Evolutionary conservation across 176 grass and related monocot species (phyloP), one percentile per base, ranked within the genome.

Genomic region (Thalia dealbata): DNA sequence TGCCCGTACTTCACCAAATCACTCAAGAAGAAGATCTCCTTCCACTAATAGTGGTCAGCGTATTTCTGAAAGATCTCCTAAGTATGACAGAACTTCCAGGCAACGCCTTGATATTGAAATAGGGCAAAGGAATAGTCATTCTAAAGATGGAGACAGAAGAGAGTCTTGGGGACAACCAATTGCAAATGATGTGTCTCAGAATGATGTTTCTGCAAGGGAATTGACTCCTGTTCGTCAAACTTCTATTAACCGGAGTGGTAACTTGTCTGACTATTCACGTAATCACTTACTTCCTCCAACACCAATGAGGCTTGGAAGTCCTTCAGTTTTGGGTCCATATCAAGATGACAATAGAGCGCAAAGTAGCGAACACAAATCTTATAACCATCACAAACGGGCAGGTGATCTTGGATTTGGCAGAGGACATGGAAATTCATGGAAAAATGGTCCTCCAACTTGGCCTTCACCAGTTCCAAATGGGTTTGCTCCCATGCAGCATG

Each of bases 401-500:
- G 29, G 28, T 68, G 48, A 74, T 79, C 27, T 81, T 67, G 72
- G 68, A 78, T 64, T 69, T 82, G 71, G 69, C 63, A 86, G 75
- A 68, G 75, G 42, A 16, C 76, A 87, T 43, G 67, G 58, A 72
- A 82, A 67, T 71, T 16, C 26, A 67, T 76, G 80, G 80, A 87
- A 73, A 60, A 75, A 54, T 79, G 38, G 65, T 18, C 24, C 76
- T 14, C 24, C 76, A 18, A 42, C 66, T 52, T 82, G 80, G 76
- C 76, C 76, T 69, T 79, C 61, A 7, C 80, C 61, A 54, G 23
- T 48, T 79, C 58, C 80, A 67, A 82, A 82, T 79, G 72, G 84
- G 54, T 87, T 87, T 52, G 42, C 43, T 54, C 73, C 72, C 51
- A 68, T 87, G 59, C 80, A 82, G 61, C 67, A 76, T 61, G 80